Evolutionary conservation across 2,329 filamentous ascomycete species (phyloP).

Genomic region (Fusarium subglutinans): DNA sequence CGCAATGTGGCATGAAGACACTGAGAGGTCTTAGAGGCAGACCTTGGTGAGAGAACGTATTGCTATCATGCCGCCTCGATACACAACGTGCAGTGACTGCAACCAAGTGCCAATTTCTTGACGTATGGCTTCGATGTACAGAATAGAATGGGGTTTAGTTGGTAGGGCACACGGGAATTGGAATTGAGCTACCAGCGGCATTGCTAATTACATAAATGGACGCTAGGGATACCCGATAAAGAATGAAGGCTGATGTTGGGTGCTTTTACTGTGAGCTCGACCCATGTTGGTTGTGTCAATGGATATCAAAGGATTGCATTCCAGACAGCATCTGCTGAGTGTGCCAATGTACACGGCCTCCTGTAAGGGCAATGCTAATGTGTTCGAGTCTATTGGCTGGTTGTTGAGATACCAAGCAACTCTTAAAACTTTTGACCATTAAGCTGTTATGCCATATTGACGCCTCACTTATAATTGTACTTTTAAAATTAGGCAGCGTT

Average conservation of each 20-base stretch:
- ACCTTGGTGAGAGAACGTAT: not conserved
- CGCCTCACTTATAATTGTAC: not conserved
- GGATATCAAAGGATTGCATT: not conserved
- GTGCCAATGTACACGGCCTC: not conserved
- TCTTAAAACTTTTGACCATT: not conserved
- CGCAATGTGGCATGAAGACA: not conserved
- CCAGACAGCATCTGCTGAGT: not conserved
- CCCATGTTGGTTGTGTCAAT: not conserved
- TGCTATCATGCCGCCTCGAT: not conserved
- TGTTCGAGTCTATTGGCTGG: not conserved
- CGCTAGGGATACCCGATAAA: conserved; percentile 27
- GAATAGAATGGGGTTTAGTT: conserved; percentile 31
- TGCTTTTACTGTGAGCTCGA: not conserved
- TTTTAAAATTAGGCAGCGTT: not conserved
- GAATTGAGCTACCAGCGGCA: conserved; percentile 27
- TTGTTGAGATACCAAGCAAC: not conserved
- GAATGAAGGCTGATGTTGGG: conserved; percentile 20
- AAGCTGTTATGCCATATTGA: not conserved
- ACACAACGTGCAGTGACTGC: not conserved
- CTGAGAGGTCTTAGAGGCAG: not conserved
- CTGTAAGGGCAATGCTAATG: not conserved
- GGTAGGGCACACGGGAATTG: not conserved
- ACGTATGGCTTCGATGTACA: conserved; percentile 18
- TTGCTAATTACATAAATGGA: conserved; percentile 34
- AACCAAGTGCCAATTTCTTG: not conserved